Evolutionary conservation across 2,329 filamentous ascomycete genomes (phyloP).

Genomic region (Colletotrichum musicola): DNA sequence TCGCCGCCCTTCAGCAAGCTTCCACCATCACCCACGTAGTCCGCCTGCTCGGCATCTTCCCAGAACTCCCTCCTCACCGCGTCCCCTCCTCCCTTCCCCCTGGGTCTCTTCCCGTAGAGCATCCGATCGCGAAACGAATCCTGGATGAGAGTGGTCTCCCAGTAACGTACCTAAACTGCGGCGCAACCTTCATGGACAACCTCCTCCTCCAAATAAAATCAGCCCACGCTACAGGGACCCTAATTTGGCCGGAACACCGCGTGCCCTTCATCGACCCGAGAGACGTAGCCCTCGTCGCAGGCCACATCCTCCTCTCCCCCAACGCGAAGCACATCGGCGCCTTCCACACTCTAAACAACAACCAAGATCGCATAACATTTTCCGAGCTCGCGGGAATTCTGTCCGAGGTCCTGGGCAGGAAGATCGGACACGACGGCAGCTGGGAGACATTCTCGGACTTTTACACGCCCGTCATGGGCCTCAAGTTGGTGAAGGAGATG

Average conservation of each 20-base stretch:
- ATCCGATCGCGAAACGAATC: constrained; percentile 4
- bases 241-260: constrained; percentile 25
- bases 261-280: constrained; percentile 16
- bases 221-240: background rate
- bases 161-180: constrained; percentile 16
- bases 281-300: constrained; percentile 8
- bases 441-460: background rate
- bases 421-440: constrained; percentile 6
- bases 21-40: constrained; percentile 2
- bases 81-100: background rate
- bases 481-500: background rate
- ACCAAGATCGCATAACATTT: background rate
- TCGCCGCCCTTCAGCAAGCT: constrained; percentile 3
- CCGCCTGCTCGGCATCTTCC: constrained; percentile 11
- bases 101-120: constrained; percentile 8
- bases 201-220: background rate
- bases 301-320: background rate
- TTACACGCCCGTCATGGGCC: background rate
- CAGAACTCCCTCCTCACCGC: background rate
- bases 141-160: constrained; percentile 18
- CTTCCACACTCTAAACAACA: constrained; percentile 21
- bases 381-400: background rate
- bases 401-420: background rate
- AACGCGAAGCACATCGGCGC: constrained; percentile 19
- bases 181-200: constrained; percentile 20